Evolutionary conservation across 768 basidiomycete species (phyloP).

Genomic region (Kondoa subrosea): DNA sequence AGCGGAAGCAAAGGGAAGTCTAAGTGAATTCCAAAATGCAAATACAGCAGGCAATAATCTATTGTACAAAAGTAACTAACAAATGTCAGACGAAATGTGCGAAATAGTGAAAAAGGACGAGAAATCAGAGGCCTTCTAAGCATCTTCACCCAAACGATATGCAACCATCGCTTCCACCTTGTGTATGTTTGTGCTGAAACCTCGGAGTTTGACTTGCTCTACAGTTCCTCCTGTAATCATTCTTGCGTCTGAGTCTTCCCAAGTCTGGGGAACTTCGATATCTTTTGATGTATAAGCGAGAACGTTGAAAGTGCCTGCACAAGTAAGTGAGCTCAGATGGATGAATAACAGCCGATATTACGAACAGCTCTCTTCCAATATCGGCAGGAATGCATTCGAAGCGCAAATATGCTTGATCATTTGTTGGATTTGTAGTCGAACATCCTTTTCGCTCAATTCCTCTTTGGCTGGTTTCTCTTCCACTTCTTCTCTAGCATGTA

Average conservation of each 20-base stretch:
- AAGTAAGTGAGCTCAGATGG: neutral
- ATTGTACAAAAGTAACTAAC: no score
- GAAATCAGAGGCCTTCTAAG: neutral
- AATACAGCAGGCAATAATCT: no score
- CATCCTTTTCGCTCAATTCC: conserved; percentile 45
- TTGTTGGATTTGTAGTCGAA: conserved; percentile 90
- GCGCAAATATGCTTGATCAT: conserved; percentile 97
- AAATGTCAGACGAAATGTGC: neutral
- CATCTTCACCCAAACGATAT: conserved; percentile 41
- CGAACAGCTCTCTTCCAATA: conserved; percentile 58
- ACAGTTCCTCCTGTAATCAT: conserved; percentile 21
- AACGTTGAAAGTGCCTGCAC: conserved; percentile 78
- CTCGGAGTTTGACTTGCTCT: conserved; percentile 61
- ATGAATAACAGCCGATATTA: conserved; percentile 29
- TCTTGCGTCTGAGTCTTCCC: conserved; percentile 58
- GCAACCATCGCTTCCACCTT: conserved; percentile 95
- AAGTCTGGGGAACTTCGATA: conserved; percentile 82
- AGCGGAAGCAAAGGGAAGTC: neutral
- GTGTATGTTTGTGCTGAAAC: conserved; percentile 95
- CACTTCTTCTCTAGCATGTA: conserved; percentile 46
- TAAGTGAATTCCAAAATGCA: no score
- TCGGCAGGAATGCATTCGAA: conserved; percentile 87
- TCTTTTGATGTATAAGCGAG: conserved; percentile 86
- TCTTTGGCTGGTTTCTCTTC: conserved; percentile 24
- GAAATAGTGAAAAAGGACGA: neutral